phyloP scores from a whole-genome alignment of 116 monocot genomes.

The Phalaenopsis hybrid region DNA sequence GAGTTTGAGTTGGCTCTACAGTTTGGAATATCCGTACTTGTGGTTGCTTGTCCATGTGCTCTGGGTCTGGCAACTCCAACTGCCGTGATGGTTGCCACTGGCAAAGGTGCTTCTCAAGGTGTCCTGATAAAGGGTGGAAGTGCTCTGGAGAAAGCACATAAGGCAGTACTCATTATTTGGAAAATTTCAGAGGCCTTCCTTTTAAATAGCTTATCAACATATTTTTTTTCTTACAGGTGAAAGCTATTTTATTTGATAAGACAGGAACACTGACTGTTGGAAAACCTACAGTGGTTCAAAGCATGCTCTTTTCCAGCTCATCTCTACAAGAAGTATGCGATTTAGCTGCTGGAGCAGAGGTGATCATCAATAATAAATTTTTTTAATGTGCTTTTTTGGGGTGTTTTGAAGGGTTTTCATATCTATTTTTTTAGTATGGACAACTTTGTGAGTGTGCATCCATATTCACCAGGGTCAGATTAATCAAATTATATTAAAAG shows the following conservation, averaged over 20 bases:
- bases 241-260: slow-evolving; percentile 75
- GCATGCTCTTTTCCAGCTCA: slow-evolving; percentile 51
- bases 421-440: background rate
- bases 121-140: slow-evolving; percentile 88
- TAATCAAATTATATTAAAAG: too few relatives aligned
- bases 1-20: slow-evolving; percentile 82
- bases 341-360: slow-evolving; percentile 76
- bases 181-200: background rate
- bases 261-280: slow-evolving; percentile 81
- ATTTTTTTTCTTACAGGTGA: slow-evolving; percentile 37
- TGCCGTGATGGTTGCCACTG: slow-evolving; percentile 95
- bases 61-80: slow-evolving; percentile 88
- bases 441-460: too few relatives aligned
- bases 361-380: background rate
- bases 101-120: slow-evolving; percentile 90
- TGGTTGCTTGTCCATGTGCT: slow-evolving; percentile 90
- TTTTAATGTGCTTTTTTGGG: background rate
- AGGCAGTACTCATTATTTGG: slow-evolving; percentile 30
- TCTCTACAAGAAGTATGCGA: slow-evolving; percentile 50
- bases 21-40: slow-evolving; percentile 90
- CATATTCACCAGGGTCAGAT: too few relatives aligned
- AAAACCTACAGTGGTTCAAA: slow-evolving; percentile 60
- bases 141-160: slow-evolving; percentile 87
- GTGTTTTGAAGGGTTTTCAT: background rate
- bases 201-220: background rate